These are phyloP conservation scores for Excoecaria agallocha DNA, from an alignment of 345 rosid species.

Conservation along the genomic window DNA sequence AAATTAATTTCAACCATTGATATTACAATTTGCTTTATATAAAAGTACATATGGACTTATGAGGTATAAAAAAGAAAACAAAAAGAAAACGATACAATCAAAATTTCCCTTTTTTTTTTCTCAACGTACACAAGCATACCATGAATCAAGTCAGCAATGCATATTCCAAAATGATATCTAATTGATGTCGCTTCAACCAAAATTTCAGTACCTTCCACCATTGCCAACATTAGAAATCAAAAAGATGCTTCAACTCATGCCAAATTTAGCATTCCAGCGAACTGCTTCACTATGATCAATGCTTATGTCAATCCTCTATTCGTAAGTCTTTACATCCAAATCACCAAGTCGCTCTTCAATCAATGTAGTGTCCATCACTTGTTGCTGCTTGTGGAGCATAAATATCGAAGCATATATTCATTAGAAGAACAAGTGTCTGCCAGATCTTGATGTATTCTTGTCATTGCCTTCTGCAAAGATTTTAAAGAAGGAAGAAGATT, in stretches of 20 bases:
- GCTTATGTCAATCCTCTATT: background rate
- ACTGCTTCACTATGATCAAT: background rate
- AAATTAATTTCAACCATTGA: no score
- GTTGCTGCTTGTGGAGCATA: slow-evolving; percentile 52
- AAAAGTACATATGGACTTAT: no score
- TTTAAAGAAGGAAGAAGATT: slow-evolving; percentile 72
- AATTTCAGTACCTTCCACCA: no score
- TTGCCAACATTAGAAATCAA: no score
- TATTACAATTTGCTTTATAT: no score
- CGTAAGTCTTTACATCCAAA: background rate
- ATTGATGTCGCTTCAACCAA: no score
- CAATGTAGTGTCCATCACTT: slow-evolving; percentile 21
- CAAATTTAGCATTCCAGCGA: background rate
- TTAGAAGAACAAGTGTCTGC: slow-evolving; percentile 90
- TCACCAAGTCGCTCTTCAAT: background rate
- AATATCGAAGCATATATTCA: slow-evolving; percentile 75
- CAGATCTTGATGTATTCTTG: slow-evolving; percentile 84
- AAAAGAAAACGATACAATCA: no score
- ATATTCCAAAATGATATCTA: no score
- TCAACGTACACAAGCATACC: no score
- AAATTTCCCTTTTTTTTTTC: no score
- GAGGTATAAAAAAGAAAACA: no score
- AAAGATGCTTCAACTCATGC: background rate
- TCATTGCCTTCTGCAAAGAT: slow-evolving; percentile 79
- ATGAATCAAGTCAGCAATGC: no score